phyloP scores from a whole-genome alignment of 2,329 filamentous ascomycete genomes.

The Clonostachys rhizophaga region DNA sequence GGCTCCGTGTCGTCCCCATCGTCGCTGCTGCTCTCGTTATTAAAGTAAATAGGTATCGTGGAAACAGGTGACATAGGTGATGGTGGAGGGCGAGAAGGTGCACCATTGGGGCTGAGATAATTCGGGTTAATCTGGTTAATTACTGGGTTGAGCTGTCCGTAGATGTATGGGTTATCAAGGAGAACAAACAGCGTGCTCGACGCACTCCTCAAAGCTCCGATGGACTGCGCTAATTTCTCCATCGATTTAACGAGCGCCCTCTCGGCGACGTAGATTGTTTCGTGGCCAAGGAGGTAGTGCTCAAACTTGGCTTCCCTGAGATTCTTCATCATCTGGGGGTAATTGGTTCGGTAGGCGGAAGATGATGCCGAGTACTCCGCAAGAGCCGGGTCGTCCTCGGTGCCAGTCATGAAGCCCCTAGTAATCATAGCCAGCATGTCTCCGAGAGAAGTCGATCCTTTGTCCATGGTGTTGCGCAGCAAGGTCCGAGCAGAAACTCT shows the following conservation, averaged over 20 bases:
- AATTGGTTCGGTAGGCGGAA: constrained; percentile 60
- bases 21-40: constrained; percentile 19
- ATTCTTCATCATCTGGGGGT: constrained; percentile 68
- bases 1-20: constrained; percentile 51
- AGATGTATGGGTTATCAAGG: constrained; percentile 53
- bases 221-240: constrained; percentile 79
- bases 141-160: constrained; percentile 11
- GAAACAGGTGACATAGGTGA: constrained; percentile 46
- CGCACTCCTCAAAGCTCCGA: constrained; percentile 86
- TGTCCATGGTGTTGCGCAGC: constrained; percentile 67
- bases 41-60: constrained; percentile 15
- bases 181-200: constrained; percentile 87
- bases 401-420: constrained; percentile 76
- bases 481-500: constrained; percentile 72
- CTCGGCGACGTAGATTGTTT: constrained; percentile 74
- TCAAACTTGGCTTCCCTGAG: constrained; percentile 85
- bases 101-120: constrained; percentile 5
- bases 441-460: constrained; percentile 69
- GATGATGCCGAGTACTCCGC: constrained; percentile 59
- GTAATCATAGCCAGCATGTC: constrained; percentile 81
- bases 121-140: not conserved
- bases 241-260: constrained; percentile 78
- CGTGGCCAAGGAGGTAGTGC: constrained; percentile 76
- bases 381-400: constrained; percentile 70
- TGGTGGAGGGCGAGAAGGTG: constrained; percentile 23